These are phyloP conservation scores for Rachicladosporium sp. DNA, from an alignment of 2,329 filamentous ascomycete species.

Conservation along the genomic window DNA sequence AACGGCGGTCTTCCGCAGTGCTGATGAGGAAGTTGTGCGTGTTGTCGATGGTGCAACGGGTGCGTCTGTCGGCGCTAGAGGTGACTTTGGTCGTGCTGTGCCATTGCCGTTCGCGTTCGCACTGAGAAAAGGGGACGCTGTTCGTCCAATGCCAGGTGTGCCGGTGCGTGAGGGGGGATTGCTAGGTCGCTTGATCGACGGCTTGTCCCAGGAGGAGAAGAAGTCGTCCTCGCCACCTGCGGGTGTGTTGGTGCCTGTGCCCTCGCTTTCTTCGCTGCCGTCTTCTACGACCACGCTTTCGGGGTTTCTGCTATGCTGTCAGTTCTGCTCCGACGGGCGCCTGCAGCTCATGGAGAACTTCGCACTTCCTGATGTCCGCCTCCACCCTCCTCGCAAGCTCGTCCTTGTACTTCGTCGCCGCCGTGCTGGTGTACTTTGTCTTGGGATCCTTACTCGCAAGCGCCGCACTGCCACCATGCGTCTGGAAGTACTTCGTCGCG, in stretches of 20 bases:
- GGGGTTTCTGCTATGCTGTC: constrained; percentile 51
- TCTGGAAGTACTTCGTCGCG: constrained; percentile 95
- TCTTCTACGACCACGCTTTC: constrained; percentile 78
- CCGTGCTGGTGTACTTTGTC: constrained; percentile 87
- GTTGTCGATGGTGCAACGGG: constrained; percentile 51
- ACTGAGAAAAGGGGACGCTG: constrained; percentile 74
- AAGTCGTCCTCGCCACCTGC: constrained; percentile 82
- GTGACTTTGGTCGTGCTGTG: constrained; percentile 67
- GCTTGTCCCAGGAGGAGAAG: constrained; percentile 98
- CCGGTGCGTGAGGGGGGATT: constrained; percentile 83
- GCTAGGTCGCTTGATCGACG: constrained; percentile 87
- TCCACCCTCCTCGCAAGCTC: constrained; percentile 79
- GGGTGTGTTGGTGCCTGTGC: constrained; percentile 61
- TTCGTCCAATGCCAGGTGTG: constrained; percentile 73
- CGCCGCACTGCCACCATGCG: constrained; percentile 85
- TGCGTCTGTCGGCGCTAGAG: constrained; percentile 48
- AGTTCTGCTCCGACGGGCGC: constrained; percentile 7
- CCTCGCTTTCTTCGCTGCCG: constrained; percentile 43
- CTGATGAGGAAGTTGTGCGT: constrained; percentile 63
- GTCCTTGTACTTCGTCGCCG: constrained; percentile 96
- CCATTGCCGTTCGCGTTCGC: constrained; percentile 46
- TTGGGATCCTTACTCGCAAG: constrained; percentile 94
- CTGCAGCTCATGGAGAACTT: constrained; percentile 24
- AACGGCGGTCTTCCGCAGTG: constrained; percentile 62
- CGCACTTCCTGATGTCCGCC: constrained; percentile 67